Percentiles rank a stretch among this genome's conserved stretches.
phyloP scores from a whole-genome alignment of 2,329 filamentous ascomycete species.

The Neopestalotiopsis sp. region DNA sequence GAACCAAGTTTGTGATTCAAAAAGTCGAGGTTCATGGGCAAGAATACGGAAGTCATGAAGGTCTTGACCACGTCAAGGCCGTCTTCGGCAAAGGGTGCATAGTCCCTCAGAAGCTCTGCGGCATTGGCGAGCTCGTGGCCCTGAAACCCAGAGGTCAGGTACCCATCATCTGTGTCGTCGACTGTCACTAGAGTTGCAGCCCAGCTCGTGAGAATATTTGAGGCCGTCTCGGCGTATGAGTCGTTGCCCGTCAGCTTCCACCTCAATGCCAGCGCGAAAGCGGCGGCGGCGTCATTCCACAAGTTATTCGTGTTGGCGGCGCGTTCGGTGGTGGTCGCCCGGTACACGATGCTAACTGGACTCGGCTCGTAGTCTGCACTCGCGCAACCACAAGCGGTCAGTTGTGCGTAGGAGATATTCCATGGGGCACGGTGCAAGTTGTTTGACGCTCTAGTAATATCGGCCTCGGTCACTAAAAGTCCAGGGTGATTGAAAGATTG shows the following conservation, averaged over 20 bases:
- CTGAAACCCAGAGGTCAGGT: conserved; percentile 10
- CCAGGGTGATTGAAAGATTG: conserved; percentile 12
- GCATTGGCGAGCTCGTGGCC: conserved; percentile 15
- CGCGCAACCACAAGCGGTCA: neutral
- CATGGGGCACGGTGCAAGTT: conserved; percentile 7
- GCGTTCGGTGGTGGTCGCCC: neutral
- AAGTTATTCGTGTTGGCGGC: neutral
- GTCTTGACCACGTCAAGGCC: conserved; percentile 6
- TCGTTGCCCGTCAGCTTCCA: conserved; percentile 13
- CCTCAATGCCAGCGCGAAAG: conserved; percentile 11
- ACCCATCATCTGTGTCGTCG: conserved; percentile 8
- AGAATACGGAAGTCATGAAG: conserved; percentile 9
- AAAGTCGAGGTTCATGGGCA: conserved; percentile 16
- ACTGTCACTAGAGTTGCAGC: neutral
- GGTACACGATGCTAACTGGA: conserved; percentile 6
- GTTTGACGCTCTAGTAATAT: neutral
- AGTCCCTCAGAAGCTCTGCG: conserved; percentile 8
- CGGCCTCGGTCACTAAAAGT: conserved; percentile 7
- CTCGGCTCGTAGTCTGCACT: conserved; percentile 1
- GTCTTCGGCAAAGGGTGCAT: neutral
- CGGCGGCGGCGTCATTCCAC: conserved; percentile 8
- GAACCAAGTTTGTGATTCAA: conserved; percentile 11
- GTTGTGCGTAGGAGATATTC: conserved; percentile 10
- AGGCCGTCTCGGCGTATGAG: conserved; percentile 11
- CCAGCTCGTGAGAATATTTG: conserved; percentile 1